These are phyloP conservation scores for Phytophthora megakarya DNA, from an alignment of 352 stramenopile species.

Conservation along the genomic window DNA sequence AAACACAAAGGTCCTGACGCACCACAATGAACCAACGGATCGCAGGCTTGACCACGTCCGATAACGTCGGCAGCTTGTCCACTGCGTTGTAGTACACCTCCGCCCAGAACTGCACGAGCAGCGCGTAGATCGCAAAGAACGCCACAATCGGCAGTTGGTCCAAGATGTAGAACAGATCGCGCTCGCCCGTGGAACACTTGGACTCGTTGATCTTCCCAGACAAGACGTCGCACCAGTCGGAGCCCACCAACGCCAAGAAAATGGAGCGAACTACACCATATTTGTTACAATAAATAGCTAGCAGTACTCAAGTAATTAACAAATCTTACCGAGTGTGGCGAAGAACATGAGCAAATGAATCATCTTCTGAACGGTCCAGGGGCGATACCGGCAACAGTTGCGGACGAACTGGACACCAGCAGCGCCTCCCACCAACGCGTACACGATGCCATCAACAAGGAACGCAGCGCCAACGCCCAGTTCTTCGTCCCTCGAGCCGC, in stretches of 20 bases:
- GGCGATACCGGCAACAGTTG: constrained; percentile 83
- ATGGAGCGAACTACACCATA: constrained; percentile 51
- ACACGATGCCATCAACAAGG: constrained; percentile 68
- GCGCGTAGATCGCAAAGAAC: constrained; percentile 81
- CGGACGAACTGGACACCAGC: constrained; percentile 75
- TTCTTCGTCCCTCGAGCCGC: constrained; percentile 36
- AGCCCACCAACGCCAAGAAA: constrained; percentile 75
- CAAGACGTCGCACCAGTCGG: constrained; percentile 84
- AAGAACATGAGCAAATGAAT: constrained; percentile 86
- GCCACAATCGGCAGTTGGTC: constrained; percentile 84
- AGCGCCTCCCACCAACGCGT: constrained; percentile 63
- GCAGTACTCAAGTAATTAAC: background rate
- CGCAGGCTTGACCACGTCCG: constrained; percentile 69
- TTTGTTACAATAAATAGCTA: background rate
- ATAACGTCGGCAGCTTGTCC: constrained; percentile 67
- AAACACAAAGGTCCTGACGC: constrained; percentile 16
- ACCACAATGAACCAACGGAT: constrained; percentile 70
- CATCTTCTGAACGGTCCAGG: constrained; percentile 90
- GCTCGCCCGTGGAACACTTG: constrained; percentile 61
- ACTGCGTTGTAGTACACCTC: constrained; percentile 91
- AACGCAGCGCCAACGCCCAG: constrained; percentile 66
- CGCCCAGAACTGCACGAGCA: constrained; percentile 89
- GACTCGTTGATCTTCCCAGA: constrained; percentile 65
- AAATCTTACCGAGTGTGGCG: constrained; percentile 58
- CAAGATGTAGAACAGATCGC: constrained; percentile 87